Conservation (phyloP, 441 rosid genomes). For the Kokia cookei region DNA sequence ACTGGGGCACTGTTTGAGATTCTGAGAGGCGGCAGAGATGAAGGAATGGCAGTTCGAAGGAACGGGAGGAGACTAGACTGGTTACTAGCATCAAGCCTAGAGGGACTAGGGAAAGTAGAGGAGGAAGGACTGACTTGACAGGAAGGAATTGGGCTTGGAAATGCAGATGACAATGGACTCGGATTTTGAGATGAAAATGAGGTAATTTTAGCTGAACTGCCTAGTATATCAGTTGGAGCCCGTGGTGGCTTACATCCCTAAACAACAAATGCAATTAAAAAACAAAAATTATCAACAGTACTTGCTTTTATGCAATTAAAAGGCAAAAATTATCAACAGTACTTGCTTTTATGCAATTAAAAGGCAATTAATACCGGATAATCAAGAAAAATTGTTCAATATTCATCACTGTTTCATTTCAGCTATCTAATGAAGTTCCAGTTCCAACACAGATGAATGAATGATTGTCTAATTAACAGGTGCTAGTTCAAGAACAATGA, state of each 20-base stretch:
- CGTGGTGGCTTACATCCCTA: slow-evolving; percentile 72
- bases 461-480: not conserved
- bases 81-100: slow-evolving; percentile 52
- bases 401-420: not conserved
- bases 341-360: not conserved
- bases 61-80: slow-evolving; percentile 51
- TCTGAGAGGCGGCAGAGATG: slow-evolving; percentile 82
- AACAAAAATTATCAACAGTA: not conserved
- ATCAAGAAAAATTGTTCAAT: not conserved
- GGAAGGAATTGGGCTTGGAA: slow-evolving; percentile 91
- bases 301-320: not conserved
- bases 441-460: not conserved
- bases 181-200: slow-evolving; percentile 76
- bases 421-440: not conserved
- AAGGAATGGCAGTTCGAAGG: slow-evolving; percentile 58
- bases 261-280: slow-evolving; percentile 11
- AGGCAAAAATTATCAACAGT: not conserved
- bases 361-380: not conserved
- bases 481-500: not conserved
- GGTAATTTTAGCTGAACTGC: slow-evolving; percentile 48
- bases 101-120: slow-evolving; percentile 82
- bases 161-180: slow-evolving; percentile 84
- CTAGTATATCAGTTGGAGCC: slow-evolving; percentile 41
- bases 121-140: slow-evolving; percentile 88
- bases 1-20: slow-evolving; percentile 94